phyloP scores from a whole-genome alignment of 352 stramenopile species.

The Phytophthora citricola region DNA sequence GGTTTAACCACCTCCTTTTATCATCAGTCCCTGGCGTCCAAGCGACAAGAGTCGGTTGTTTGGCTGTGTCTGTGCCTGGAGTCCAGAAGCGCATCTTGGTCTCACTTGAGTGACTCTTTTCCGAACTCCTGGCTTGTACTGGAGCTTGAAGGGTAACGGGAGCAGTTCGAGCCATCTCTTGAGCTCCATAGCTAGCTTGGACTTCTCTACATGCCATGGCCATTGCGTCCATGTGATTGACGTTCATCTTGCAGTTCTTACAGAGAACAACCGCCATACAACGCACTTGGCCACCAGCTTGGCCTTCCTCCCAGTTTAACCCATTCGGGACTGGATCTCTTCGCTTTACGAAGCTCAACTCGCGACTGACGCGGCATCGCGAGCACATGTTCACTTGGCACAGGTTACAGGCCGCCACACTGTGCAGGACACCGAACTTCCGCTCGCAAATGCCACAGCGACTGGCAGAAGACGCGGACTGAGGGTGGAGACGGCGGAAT shows the following conservation, averaged over 20 bases:
- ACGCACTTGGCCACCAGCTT: conserved; percentile 20
- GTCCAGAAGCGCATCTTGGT: conserved; percentile 32
- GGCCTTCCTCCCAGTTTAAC: conserved; percentile 27
- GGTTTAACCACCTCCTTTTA: conserved; percentile 16
- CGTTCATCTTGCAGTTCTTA: conserved; percentile 58
- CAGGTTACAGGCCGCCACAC: conserved; percentile 40
- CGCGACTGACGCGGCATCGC: conserved; percentile 40
- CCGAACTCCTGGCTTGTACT: conserved; percentile 7
- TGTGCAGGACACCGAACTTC: conserved; percentile 46
- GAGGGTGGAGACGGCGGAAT: conserved; percentile 24
- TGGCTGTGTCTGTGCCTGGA: conserved; percentile 13
- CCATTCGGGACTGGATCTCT: conserved; percentile 7
- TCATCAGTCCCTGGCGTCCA: conserved; percentile 15
- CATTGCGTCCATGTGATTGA: conserved; percentile 31
- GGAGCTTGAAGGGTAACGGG: background rate
- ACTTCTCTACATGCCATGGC: conserved; percentile 32
- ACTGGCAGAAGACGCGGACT: conserved; percentile 9
- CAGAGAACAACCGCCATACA: conserved; percentile 51
- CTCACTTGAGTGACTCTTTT: conserved; percentile 15
- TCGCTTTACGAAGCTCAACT: conserved; percentile 38
- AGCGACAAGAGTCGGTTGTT: background rate
- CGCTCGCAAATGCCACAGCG: conserved; percentile 47
- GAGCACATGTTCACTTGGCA: conserved; percentile 48
- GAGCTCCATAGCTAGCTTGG: conserved; percentile 5
- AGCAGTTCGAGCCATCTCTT: conserved; percentile 17